Conservation (phyloP, 495 filamentous ascomycete genomes). For the Bryoglossum gracile region DNA sequence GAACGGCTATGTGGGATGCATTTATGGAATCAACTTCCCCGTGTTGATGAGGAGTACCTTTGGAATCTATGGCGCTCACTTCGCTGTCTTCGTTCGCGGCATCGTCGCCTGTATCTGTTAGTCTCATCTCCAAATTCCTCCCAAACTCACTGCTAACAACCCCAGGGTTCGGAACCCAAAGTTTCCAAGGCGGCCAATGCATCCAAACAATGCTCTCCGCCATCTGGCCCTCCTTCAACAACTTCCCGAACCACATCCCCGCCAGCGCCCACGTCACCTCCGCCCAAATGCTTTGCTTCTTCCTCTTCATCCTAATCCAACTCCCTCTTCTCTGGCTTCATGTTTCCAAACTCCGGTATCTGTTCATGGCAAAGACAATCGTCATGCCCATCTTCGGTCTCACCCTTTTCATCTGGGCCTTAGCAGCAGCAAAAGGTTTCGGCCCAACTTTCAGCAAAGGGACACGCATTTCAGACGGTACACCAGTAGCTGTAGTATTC, state of each 20-base stretch:
- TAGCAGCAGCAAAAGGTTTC: conserved; percentile 36
- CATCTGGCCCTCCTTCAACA: conserved; percentile 58
- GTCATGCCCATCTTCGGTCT: conserved; percentile 42
- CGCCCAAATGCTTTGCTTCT: conserved; percentile 39
- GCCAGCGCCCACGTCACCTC: conserved; percentile 37
- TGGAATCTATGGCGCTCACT: conserved; percentile 54
- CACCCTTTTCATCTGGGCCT: conserved; percentile 44
- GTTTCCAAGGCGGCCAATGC: conserved; percentile 39
- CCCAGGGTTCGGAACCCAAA: conserved; percentile 38
- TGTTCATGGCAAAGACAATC: conserved; percentile 50
- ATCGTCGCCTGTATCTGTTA: conserved; percentile 41
- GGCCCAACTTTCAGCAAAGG: conserved; percentile 28
- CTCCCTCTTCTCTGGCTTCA: conserved; percentile 38
- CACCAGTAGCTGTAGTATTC: conserved; percentile 24
- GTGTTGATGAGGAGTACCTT: conserved; percentile 53
- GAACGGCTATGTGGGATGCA: conserved; percentile 49
- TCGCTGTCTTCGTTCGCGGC: conserved; percentile 39
- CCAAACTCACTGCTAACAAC: background rate
- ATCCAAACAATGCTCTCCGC: conserved; percentile 39
- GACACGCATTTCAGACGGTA: conserved; percentile 21
- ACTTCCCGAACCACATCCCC: conserved; percentile 44
- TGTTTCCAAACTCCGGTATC: conserved; percentile 41
- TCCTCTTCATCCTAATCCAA: conserved; percentile 43
- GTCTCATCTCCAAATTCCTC: background rate
- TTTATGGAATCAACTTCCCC: conserved; percentile 60